A percentile compares a stretch with the other conserved stretches of the same genome.
These are phyloP conservation scores for Candida dajiaensis DNA, from an alignment of 805 yeast species.

Conservation along the genomic window DNA sequence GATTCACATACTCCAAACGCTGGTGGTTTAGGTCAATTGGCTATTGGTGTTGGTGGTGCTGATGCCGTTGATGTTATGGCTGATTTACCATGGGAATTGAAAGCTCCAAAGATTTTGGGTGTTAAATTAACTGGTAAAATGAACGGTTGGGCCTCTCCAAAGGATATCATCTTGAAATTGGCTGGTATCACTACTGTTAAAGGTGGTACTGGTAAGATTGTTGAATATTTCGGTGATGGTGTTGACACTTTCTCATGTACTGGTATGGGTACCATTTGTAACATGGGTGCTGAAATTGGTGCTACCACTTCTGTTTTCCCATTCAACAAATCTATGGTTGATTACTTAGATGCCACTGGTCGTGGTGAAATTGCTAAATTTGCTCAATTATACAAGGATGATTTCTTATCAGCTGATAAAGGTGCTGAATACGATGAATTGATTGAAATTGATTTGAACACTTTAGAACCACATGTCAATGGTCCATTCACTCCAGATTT, in stretches of 20 bases:
- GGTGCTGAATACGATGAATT: slow-evolving; percentile 93
- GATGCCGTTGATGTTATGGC: slow-evolving; percentile 98
- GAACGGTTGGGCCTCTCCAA: slow-evolving; percentile 96
- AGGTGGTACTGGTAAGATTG: slow-evolving; percentile 97
- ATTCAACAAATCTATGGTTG: slow-evolving; percentile 83
- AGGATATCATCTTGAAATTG: slow-evolving; percentile 87
- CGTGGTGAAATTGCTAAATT: slow-evolving; percentile 81
- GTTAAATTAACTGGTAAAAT: slow-evolving; percentile 88
- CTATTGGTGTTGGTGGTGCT: slow-evolving; percentile 99
- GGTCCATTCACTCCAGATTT: slow-evolving; percentile 99
- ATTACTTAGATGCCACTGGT: slow-evolving; percentile 80
- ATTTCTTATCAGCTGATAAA: slow-evolving; percentile 77
- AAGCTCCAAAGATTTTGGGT: slow-evolving; percentile 95
- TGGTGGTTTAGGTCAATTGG: slow-evolving; percentile 96
- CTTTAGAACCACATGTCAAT: slow-evolving; percentile 91
- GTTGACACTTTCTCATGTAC: slow-evolving; percentile 89
- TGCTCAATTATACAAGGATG: slow-evolving; percentile 61
- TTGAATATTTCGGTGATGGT: slow-evolving; percentile 96
- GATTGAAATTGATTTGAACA: slow-evolving; percentile 82
- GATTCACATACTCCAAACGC: slow-evolving; percentile 98
- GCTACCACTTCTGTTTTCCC: slow-evolving; percentile 98
- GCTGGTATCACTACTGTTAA: slow-evolving; percentile 94
- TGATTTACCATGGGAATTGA: slow-evolving; percentile 92
- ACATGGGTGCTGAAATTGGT: slow-evolving; percentile 99
- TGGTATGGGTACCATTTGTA: slow-evolving; percentile 99